Conservation (phyloP, 108 stramenopile species). For the Fistulifera pelliculosa region DNA sequence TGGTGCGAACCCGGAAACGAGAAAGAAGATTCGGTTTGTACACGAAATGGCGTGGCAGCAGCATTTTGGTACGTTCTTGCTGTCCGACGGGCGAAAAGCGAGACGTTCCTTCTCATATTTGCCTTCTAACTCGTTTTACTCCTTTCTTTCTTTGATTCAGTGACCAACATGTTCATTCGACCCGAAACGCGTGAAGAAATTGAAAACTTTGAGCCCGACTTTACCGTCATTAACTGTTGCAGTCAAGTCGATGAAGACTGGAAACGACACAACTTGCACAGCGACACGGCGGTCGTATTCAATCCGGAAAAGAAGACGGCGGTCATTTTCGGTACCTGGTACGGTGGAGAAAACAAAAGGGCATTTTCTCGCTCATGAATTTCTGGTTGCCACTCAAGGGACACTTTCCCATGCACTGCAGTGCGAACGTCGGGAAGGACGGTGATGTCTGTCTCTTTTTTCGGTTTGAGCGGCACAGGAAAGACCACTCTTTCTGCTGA, state of each 20-base stretch:
- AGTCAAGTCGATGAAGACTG: constrained; percentile 83
- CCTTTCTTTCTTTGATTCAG: constrained; percentile 1
- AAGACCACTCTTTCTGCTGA: constrained; percentile 96
- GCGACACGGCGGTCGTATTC: constrained; percentile 93
- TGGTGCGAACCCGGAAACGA: constrained; percentile 76
- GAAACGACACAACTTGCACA: constrained; percentile 83
- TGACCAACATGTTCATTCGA: constrained; percentile 97
- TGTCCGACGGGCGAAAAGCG: no score
- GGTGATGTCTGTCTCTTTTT: constrained; percentile 90
- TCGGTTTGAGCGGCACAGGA: constrained; percentile 93
- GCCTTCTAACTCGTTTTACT: neutral
- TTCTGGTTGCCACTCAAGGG: constrained; percentile 91
- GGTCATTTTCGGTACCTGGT: constrained; percentile 95
- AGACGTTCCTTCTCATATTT: neutral
- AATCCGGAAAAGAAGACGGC: constrained; percentile 91
- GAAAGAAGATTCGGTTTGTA: constrained; percentile 90
- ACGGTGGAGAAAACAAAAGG: constrained; percentile 99
- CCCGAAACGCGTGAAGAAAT: constrained; percentile 62
- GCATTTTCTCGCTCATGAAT: constrained; percentile 98
- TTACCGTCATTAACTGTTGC: constrained; percentile 96
- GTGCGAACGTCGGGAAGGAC: constrained; percentile 90
- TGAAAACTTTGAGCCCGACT: constrained; percentile 87
- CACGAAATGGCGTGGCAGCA: constrained; percentile 99
- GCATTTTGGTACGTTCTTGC: constrained; percentile 16
- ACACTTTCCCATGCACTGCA: constrained; percentile 96